phyloP scores from a whole-genome alignment of 176 grass and related monocot genomes.

The Guadua angustifolia region DNA sequence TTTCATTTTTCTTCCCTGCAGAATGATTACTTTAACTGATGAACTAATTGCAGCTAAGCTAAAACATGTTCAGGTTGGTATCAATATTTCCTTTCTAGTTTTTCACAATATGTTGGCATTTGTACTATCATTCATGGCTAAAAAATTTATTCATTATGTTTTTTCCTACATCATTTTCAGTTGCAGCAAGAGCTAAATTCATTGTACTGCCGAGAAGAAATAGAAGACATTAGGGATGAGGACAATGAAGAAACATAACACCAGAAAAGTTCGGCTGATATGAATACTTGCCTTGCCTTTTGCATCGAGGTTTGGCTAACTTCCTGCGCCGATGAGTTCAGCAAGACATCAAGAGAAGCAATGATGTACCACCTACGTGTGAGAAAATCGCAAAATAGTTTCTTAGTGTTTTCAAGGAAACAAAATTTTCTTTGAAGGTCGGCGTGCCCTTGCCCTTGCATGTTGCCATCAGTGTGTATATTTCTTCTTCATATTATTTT shows the following conservation, averaged over 20 bases:
- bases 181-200: slow-evolving; percentile 91
- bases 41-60: slow-evolving; percentile 83
- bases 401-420: not conserved
- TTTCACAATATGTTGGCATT: not conserved
- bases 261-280: slow-evolving; percentile 34
- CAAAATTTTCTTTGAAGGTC: slow-evolving; percentile 30
- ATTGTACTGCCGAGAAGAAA: slow-evolving; percentile 90
- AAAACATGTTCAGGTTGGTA: slow-evolving; percentile 72
- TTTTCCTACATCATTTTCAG: slow-evolving; percentile 48
- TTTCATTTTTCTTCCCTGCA: slow-evolving; percentile 38
- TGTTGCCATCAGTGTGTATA: slow-evolving; percentile 58
- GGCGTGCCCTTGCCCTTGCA: slow-evolving; percentile 1
- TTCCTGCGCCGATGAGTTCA: slow-evolving; percentile 9
- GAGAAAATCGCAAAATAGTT: not conserved
- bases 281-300: slow-evolving; percentile 35
- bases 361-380: not conserved
- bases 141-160: slow-evolving; percentile 19
- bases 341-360: slow-evolving; percentile 11
- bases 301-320: slow-evolving; percentile 17
- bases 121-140: slow-evolving; percentile 3
- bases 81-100: not conserved
- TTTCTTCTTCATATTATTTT: slow-evolving; percentile 19
- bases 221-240: slow-evolving; percentile 68
- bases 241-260: slow-evolving; percentile 69
- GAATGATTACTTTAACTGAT: slow-evolving; percentile 87